Percentiles rank a stretch among this genome's conserved stretches.
Conservation (phyloP, 371 early-diverging fungal species). For the Mucor sp. region DNA sequence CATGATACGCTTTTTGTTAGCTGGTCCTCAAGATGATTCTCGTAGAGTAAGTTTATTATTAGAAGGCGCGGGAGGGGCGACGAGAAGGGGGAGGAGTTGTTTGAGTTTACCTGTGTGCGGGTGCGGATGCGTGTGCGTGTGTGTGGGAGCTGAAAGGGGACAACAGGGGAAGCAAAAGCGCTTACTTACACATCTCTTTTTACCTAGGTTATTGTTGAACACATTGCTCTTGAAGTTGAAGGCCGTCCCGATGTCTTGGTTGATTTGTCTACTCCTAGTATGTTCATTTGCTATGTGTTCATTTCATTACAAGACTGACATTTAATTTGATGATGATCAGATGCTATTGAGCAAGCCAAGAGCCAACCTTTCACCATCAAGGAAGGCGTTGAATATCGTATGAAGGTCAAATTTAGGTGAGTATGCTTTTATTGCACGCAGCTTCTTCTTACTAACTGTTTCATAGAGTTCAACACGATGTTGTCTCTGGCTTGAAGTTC, state of each 20-base stretch:
- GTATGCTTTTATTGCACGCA: not conserved
- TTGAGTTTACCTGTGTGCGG: slow-evolving; percentile 10
- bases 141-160: not conserved
- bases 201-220: slow-evolving; percentile 67
- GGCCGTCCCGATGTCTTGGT: slow-evolving; percentile 85
- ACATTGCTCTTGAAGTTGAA: slow-evolving; percentile 82
- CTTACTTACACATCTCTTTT: not conserved
- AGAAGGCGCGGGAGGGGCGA: not conserved
- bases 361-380: slow-evolving; percentile 85
- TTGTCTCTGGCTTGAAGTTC: slow-evolving; percentile 94
- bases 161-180: not conserved
- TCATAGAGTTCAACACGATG: slow-evolving; percentile 87
- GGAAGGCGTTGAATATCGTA: slow-evolving; percentile 92
- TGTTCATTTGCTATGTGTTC: slow-evolving; percentile 1
- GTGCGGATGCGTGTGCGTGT: not conserved
- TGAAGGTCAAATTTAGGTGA: slow-evolving; percentile 89
- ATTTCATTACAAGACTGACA: slow-evolving; percentile 2
- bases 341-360: slow-evolving; percentile 64
- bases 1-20: not conserved
- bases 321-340: slow-evolving; percentile 28
- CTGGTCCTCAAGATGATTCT: slow-evolving; percentile 64
- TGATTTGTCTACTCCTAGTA: slow-evolving; percentile 79
- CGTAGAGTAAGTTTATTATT: slow-evolving; percentile 56
- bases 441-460: not conserved
- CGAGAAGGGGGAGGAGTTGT: not conserved